A percentile compares a stretch with the other conserved stretches of the same genome.
Evolutionary conservation across 2,329 filamentous ascomycete species (phyloP).

Genomic region (Thelonectria blattea): DNA sequence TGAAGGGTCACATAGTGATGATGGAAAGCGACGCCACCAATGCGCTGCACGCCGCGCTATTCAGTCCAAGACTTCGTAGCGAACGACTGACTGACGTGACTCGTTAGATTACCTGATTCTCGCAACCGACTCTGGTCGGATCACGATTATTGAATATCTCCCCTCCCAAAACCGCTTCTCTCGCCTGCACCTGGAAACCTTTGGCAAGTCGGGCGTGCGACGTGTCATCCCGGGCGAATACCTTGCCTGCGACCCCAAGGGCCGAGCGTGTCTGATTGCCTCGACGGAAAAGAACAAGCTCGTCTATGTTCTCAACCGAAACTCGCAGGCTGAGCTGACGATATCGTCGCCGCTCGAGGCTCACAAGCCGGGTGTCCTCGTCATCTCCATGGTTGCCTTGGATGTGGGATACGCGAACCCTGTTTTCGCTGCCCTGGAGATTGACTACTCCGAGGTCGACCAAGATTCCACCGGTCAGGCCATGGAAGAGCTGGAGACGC

Average conservation of each 20-base stretch:
- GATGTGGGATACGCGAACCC: slow-evolving; percentile 98
- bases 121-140: slow-evolving; percentile 92
- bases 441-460: slow-evolving; percentile 91
- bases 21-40: slow-evolving; percentile 40
- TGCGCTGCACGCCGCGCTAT: slow-evolving; percentile 29
- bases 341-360: slow-evolving; percentile 98
- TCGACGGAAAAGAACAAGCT: slow-evolving; percentile 99
- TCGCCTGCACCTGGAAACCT: slow-evolving; percentile 93
- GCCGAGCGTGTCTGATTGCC: slow-evolving; percentile 91
- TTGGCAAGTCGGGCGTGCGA: slow-evolving; percentile 94
- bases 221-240: slow-evolving; percentile 96
- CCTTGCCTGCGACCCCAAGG: slow-evolving; percentile 92
- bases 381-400: slow-evolving; percentile 84
- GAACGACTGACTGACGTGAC: slow-evolving; percentile 37
- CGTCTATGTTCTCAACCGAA: slow-evolving; percentile 96
- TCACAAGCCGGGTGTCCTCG: slow-evolving; percentile 88
- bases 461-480: slow-evolving; percentile 88
- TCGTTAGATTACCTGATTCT: slow-evolving; percentile 90
- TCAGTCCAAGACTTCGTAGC: slow-evolving; percentile 37
- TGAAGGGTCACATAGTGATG: slow-evolving; percentile 71
- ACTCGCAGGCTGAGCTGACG: slow-evolving; percentile 90
- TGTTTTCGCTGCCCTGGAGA: slow-evolving; percentile 91
- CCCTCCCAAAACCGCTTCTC: slow-evolving; percentile 86
- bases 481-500: slow-evolving; percentile 81
- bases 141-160: slow-evolving; percentile 91